Evolutionary conservation across 257 asterid species (phyloP).

Genomic region (Solanum corneliomulleri): DNA sequence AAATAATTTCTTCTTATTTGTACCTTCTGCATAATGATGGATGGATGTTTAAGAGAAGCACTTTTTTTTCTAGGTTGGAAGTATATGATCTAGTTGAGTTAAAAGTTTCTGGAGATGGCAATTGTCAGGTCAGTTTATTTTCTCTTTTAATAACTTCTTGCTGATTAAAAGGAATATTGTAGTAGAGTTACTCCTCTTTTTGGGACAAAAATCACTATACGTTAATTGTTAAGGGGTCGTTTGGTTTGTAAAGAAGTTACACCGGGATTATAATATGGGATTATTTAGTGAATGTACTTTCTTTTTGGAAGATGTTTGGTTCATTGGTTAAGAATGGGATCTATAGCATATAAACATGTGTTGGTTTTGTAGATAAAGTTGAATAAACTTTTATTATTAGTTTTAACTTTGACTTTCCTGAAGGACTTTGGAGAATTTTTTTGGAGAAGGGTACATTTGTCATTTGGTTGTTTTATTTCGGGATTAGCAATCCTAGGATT

Average conservation of each 20-base stretch:
- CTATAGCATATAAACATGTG: neutral
- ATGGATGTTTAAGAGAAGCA: neutral
- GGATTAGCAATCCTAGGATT: neutral
- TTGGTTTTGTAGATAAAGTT: neutral
- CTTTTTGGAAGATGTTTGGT: neutral
- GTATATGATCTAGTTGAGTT: slow-evolving; percentile 69
- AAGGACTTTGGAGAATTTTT: neutral
- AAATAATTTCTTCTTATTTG: neutral
- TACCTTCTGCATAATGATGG: neutral
- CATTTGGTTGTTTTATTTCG: neutral
- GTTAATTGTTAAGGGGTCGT: neutral
- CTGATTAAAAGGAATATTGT: neutral
- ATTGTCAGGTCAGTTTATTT: slow-evolving; percentile 67
- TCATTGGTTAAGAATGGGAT: neutral
- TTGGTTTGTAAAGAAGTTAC: neutral
- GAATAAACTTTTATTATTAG: neutral
- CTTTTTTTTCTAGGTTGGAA: slow-evolving; percentile 34
- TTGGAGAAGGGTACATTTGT: neutral
- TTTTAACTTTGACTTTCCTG: neutral
- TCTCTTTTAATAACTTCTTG: neutral
- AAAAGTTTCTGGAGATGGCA: slow-evolving; percentile 83
- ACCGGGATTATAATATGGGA: neutral
- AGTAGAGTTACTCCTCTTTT: neutral
- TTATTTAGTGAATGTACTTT: neutral
- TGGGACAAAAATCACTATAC: neutral